Evolutionary conservation across 73 alveolate genomes (phyloP).

Genomic region (Paramecium primaurelia): DNA sequence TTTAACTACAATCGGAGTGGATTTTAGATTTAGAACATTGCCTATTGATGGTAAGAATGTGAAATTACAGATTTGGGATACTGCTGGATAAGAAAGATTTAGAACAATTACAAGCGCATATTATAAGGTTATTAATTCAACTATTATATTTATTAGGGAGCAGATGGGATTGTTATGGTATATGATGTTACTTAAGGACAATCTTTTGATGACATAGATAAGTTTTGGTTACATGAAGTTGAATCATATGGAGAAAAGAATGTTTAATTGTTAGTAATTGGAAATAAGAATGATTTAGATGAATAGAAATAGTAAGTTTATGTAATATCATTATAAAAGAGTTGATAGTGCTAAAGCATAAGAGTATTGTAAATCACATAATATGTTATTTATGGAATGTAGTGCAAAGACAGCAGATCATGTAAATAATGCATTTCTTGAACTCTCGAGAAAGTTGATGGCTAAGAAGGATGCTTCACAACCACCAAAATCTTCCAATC

Average conservation of each 20-base stretch:
- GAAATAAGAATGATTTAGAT: slow-evolving; percentile 52
- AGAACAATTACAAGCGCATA: slow-evolving; percentile 80
- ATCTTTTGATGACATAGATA: slow-evolving; percentile 69
- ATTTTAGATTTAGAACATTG: slow-evolving; percentile 69
- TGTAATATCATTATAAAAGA: neutral
- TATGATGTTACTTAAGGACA: slow-evolving; percentile 75
- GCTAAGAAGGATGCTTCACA: slow-evolving; percentile 58
- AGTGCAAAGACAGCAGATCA: slow-evolving; percentile 62
- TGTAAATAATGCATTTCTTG: slow-evolving; percentile 55
- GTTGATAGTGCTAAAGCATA: slow-evolving; percentile 48
- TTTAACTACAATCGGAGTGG: slow-evolving; percentile 90
- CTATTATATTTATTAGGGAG: slow-evolving; percentile 62
- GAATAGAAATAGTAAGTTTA: slow-evolving; percentile 48
- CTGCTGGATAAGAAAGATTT: slow-evolving; percentile 97
- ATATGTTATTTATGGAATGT: slow-evolving; percentile 56
- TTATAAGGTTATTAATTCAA: neutral
- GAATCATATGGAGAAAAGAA: slow-evolving; percentile 61
- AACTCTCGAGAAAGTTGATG: slow-evolving; percentile 54
- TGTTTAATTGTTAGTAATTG: slow-evolving; percentile 54
- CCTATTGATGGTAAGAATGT: slow-evolving; percentile 57
- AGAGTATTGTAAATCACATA: slow-evolving; percentile 50
- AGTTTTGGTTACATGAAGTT: slow-evolving; percentile 60
- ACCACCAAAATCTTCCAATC: slow-evolving; percentile 6
- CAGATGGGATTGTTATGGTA: slow-evolving; percentile 85
- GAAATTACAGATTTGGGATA: slow-evolving; percentile 96